phyloP scores from a whole-genome alignment of 1,284 basidiomycete species.

The Ganoderma sinense region DNA sequence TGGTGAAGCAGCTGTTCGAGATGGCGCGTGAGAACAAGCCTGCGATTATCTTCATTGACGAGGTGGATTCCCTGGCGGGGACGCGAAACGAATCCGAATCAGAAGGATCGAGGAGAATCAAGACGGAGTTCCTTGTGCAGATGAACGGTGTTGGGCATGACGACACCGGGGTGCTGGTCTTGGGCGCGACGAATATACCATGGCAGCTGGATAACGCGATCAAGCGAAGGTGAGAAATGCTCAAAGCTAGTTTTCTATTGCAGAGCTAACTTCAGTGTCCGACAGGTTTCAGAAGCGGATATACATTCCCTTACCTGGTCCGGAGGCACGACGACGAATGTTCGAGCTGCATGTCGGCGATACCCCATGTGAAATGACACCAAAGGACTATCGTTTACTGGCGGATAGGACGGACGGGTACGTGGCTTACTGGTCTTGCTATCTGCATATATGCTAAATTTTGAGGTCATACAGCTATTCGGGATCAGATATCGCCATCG shows the following conservation, averaged over 20 bases:
- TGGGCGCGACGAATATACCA: constrained; percentile 99
- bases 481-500: constrained; percentile 86
- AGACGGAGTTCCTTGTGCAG: constrained; percentile 97
- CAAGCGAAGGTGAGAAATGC: constrained; percentile 80
- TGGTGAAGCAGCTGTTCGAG: constrained; percentile 96
- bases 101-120: constrained; percentile 95
- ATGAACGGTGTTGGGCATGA: constrained; percentile 99
- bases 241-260: constrained; percentile 3
- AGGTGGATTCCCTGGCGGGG: constrained; percentile 96
- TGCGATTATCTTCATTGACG: constrained; percentile 98
- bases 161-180: constrained; percentile 95
- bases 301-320: constrained; percentile 96
- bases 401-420: constrained; percentile 91
- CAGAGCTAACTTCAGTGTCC: constrained; percentile 1
- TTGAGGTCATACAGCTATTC: constrained; percentile 7
- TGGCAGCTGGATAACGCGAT: constrained; percentile 98
- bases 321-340: constrained; percentile 94
- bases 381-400: constrained; percentile 84
- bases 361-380: constrained; percentile 87
- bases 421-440: constrained; percentile 27
- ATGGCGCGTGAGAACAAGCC: constrained; percentile 98
- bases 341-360: constrained; percentile 96
- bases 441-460: neutral
- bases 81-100: constrained; percentile 96
- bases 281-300: constrained; percentile 94